Evolutionary conservation across 2,329 filamentous ascomycete genomes (phyloP).

Genomic region (Lecanicillium sp.): DNA sequence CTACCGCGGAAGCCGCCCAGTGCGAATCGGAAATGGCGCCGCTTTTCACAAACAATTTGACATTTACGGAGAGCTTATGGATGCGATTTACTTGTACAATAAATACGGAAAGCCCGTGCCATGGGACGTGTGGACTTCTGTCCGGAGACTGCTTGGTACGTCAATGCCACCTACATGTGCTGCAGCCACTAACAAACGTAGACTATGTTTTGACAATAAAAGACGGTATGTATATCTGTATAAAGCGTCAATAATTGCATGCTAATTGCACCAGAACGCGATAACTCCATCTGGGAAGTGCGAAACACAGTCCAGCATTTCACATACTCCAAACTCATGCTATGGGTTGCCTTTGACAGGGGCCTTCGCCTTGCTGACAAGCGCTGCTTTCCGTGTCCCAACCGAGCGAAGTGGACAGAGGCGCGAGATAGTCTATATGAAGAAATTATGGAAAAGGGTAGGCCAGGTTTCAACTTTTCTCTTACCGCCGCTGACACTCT

Average conservation of each 20-base stretch:
- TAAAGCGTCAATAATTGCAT: neutral
- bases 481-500: conserved; percentile 5
- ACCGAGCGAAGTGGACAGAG: conserved; percentile 57
- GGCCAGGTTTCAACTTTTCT: conserved; percentile 8
- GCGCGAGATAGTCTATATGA: conserved; percentile 64
- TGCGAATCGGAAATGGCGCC: conserved; percentile 70
- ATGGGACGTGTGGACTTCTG: conserved; percentile 68
- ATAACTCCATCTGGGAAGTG: conserved; percentile 83
- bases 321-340: conserved; percentile 74
- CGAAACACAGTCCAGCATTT: conserved; percentile 70
- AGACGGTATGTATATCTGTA: conserved; percentile 31
- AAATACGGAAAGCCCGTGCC: conserved; percentile 70
- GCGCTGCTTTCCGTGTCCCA: conserved; percentile 66
- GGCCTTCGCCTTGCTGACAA: conserved; percentile 68
- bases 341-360: conserved; percentile 75
- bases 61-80: conserved; percentile 73
- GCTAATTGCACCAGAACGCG: conserved; percentile 40
- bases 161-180: neutral
- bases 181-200: conserved; percentile 12
- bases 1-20: conserved; percentile 62
- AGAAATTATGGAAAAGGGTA: conserved; percentile 66
- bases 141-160: conserved; percentile 56
- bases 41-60: conserved; percentile 72
- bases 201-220: conserved; percentile 65
- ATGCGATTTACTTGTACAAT: conserved; percentile 70